Evolutionary conservation across 331 rosid species (phyloP), one percentile per base, ranked within the genome.

Genomic region (Pyrus hybrid): DNA sequence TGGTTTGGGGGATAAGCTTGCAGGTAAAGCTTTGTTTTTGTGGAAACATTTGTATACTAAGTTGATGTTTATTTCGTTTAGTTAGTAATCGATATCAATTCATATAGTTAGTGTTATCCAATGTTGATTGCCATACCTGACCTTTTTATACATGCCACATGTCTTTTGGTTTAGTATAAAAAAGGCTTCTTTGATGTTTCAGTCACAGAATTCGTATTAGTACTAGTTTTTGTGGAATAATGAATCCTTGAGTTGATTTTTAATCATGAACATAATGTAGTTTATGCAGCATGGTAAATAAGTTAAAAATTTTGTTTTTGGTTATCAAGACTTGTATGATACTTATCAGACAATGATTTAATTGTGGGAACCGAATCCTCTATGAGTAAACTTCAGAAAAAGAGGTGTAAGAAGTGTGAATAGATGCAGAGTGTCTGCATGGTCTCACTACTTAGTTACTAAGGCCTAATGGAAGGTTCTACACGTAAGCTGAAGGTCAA

Each of bases 1-100:
- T 29, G 86, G 81, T 64, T 87, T 88, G 82, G 74, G 80, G 4
- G 87, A 87, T 71, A 89, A 77, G 79, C 71, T 83, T 77, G 81
- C 84, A 26, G 93, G 97, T 93, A 86, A 70, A 81, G 18, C n/a
- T 12, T 43, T 33, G 5, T 57, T 6, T 9, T 20, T 7, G 62
- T 58, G 60, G 67, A 20, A 54, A 57, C 51, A 37, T 37, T 20
- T 67, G 10, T 29, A 60, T 73, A n/a, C 56, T 45, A 14, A 13
- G 57, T 57, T n/a, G 64, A 26, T 28, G 35, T 57, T 23, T 47
- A 23, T 33, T 53, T 32, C n/a, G 9, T 37, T 37, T 41, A 5
- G 16, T 72, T 26, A 20, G 0, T 16, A 8, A 7, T 51, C 8
- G 7, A 51, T 70, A 14, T 17, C 63, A 1, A 25, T 32, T 13